phyloP scores from a whole-genome alignment of 169 alveolate genomes.

The Eimeria falciformis region DNA sequence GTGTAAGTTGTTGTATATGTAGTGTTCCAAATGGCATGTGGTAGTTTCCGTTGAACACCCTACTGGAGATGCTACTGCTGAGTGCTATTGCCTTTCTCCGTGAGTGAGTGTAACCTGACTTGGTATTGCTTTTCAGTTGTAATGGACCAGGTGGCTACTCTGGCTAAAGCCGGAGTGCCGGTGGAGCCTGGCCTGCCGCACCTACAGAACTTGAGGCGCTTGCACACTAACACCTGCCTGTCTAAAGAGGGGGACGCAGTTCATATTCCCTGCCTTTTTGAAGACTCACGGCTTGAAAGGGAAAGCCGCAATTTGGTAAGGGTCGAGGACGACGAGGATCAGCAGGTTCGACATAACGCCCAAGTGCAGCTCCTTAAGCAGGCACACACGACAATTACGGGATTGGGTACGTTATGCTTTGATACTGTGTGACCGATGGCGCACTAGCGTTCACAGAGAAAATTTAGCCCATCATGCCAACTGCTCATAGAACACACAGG shows the following conservation, averaged over 20 bases:
- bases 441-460: no score
- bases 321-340: constrained; percentile 49
- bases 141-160: constrained; percentile 32
- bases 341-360: constrained; percentile 48
- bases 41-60: no score
- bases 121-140: constrained; percentile 12
- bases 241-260: constrained; percentile 27
- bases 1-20: neutral
- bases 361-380: constrained; percentile 39
- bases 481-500: no score
- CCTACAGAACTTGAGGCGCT: constrained; percentile 49
- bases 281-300: constrained; percentile 31
- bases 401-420: constrained; percentile 15
- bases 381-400: constrained; percentile 65
- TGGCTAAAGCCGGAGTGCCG: constrained; percentile 62
- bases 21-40: no score
- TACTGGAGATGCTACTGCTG: no score
- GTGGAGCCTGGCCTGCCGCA: constrained; percentile 58
- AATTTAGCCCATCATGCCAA: no score
- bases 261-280: constrained; percentile 32
- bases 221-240: constrained; percentile 45
- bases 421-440: no score
- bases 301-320: constrained; percentile 6
- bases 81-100: neutral
- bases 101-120: neutral